These are phyloP conservation scores for Ascochyta fabae DNA, from an alignment of 2,329 filamentous ascomycete species.

Conservation along the genomic window DNA sequence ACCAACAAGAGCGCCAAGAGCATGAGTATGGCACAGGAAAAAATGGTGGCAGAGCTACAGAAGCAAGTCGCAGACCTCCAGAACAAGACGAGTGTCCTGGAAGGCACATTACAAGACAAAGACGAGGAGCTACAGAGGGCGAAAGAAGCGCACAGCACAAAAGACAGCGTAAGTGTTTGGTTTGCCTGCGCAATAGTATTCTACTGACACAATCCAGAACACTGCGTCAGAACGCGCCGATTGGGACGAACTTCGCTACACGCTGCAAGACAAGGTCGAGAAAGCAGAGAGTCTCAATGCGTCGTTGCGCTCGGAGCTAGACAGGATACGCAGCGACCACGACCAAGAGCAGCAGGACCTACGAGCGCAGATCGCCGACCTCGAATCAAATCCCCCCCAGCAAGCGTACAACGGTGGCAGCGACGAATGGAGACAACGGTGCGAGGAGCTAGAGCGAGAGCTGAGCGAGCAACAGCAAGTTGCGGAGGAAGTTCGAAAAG, in stretches of 20 bases:
- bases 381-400: slow-evolving; percentile 36
- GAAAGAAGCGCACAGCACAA: slow-evolving; percentile 64
- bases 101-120: slow-evolving; percentile 71
- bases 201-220: slow-evolving; percentile 40
- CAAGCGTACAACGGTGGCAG: slow-evolving; percentile 27
- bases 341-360: slow-evolving; percentile 67
- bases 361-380: slow-evolving; percentile 67
- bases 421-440: slow-evolving; percentile 47
- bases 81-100: slow-evolving; percentile 74
- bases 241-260: slow-evolving; percentile 69
- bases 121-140: slow-evolving; percentile 71
- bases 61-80: slow-evolving; percentile 76
- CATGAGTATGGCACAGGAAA: slow-evolving; percentile 44
- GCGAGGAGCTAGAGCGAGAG: slow-evolving; percentile 56
- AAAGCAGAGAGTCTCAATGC: slow-evolving; percentile 79
- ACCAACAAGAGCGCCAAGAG: slow-evolving; percentile 53
- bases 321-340: slow-evolving; percentile 73
- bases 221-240: slow-evolving; percentile 71
- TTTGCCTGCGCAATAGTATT: background rate
- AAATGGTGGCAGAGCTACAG: slow-evolving; percentile 76
- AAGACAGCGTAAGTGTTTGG: slow-evolving; percentile 51
- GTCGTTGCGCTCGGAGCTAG: slow-evolving; percentile 79
- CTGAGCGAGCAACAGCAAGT: slow-evolving; percentile 82
- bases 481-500: slow-evolving; percentile 83
- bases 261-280: slow-evolving; percentile 75